Evolutionary conservation across 768 basidiomycete genomes (phyloP), one percentile per base, ranked within the genome.

Genomic region (Naganishia vaughanmartiniae): DNA sequence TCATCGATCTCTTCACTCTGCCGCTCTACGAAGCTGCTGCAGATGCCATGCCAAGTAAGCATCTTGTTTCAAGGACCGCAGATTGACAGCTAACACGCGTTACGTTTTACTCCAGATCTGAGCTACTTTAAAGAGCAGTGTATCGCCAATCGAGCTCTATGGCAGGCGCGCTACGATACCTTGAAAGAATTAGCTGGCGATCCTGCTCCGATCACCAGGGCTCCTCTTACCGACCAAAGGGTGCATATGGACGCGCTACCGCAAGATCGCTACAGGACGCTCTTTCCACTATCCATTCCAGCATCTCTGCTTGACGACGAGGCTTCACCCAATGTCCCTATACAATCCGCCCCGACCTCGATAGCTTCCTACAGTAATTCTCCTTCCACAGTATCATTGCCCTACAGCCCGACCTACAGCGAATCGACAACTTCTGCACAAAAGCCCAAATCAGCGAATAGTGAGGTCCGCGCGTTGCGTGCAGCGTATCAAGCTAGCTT

Each of bases 21-120:
- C 95, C 95, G 0, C 83, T 99, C 28, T 87, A 96, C 70, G 87
- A 91, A 72, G 82, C 91, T 48, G 88, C 89, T 2, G 85, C 89
- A 4, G 83, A 83, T 55, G 89, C 87, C 26, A 84, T 96, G 58
- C 91, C 92, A 60, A 87, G 91, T 91, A 75, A 74, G 86, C 11
- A 11, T 15, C 15, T 36, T 34, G 19, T n/a, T 19, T 10, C 26
- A 2, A 31, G 39, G 34, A 31, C 19, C 30, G 48, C 55, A 57
- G 9, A 28, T 4, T 19, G 42, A 30, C 53, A 42, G 31, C 54
- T 57, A 19, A 46, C 31, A 76, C 17, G 71, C 76, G 33, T 73
- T 75, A 66, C 53, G 31, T 72, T 56, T 33, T 72, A 42, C 17
- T 7, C 10, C 42, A 90, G 91, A 89, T 79, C 87, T 94, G 83